Evolutionary conservation across 1,139 yeast species (phyloP), one percentile per base, ranked within the genome.

Genomic region (Yamadazyma membranifaciens): DNA sequence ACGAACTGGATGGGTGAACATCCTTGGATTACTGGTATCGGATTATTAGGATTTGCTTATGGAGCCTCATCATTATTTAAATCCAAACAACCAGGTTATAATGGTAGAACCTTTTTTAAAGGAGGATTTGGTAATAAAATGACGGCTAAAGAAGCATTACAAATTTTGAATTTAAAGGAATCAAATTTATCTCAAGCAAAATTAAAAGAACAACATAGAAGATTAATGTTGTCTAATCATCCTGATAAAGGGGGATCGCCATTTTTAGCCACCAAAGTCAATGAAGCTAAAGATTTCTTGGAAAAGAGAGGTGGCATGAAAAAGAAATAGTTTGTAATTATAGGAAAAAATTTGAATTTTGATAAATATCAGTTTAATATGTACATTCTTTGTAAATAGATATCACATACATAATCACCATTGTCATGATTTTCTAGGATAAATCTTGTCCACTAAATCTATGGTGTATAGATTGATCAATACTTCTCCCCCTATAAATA

Each of bases 181-280:
- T 75, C 85, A 28, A 83, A 81, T 24, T 71, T 92, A 52, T 77
- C 85, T 12, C 82, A 84, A 64, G 75, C 85, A 48, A 87, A 81
- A 59, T 74, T 92, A 57, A 91, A 92, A 65, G 98, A 91, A 49
- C 87, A 87, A 40, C 98, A 92, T 64, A 81, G 98, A 67, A 80
- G 78, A 60, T 61, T 71, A 46, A 86, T 87, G 68, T 89, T 92
- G 96, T 73, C 92, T 61, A 92, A 92, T 67, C 98, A 92, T 60
- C 98, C 98, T 10, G 98, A 92, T 68, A 87, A 94, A 60, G 98
- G 98, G 39, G 98, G 98, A 9, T 86, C 96, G 14, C 92, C 98
- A 31, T 91, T 80, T 57, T 64, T 92, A 59, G 98, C 98, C 45
- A 91, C 98, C 37, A 92, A 92, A 72, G 89, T 92, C 52, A 92